Evolutionary conservation across 2,329 filamentous ascomycete species (phyloP).

Genomic region (Penicillium sp.): DNA sequence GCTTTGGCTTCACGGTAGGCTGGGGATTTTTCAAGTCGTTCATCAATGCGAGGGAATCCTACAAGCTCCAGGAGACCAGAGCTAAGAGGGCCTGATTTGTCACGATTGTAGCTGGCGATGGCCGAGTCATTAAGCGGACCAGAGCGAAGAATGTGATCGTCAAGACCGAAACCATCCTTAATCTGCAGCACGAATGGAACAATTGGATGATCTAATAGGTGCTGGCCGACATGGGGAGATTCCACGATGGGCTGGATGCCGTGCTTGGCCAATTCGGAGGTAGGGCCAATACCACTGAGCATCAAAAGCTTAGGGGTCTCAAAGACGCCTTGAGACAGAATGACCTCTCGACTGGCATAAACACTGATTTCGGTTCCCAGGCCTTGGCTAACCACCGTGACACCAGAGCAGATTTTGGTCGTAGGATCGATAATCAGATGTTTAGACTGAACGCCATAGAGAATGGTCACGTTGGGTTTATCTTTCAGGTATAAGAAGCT

Average conservation of each 20-base stretch:
- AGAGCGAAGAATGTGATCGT: slow-evolving; percentile 42
- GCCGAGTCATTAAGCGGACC: slow-evolving; percentile 39
- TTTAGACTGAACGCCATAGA: slow-evolving; percentile 55
- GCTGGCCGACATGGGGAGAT: slow-evolving; percentile 29
- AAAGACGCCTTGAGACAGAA: slow-evolving; percentile 54
- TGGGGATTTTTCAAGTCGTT: slow-evolving; percentile 47
- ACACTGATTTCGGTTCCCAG: slow-evolving; percentile 42
- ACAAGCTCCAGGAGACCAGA: slow-evolving; percentile 20
- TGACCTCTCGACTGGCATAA: slow-evolving; percentile 52
- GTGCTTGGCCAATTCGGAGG: slow-evolving; percentile 18
- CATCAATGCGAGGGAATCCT: slow-evolving; percentile 22
- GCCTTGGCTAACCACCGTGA: slow-evolving; percentile 41
- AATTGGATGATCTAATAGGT: slow-evolving; percentile 42
- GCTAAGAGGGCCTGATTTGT: slow-evolving; percentile 42
- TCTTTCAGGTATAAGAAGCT: slow-evolving; percentile 56
- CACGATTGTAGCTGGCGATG: slow-evolving; percentile 40
- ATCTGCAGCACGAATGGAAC: slow-evolving; percentile 45
- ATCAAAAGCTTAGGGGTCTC: slow-evolving; percentile 58
- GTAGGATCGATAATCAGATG: slow-evolving; percentile 54
- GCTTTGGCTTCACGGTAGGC: slow-evolving; percentile 51
- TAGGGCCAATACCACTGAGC: slow-evolving; percentile 52
- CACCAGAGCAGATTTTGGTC: slow-evolving; percentile 49
- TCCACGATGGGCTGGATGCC: slow-evolving; percentile 33
- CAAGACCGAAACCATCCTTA: slow-evolving; percentile 46
- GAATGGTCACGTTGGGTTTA: slow-evolving; percentile 59